Base-by-base conservation (phyloP, 345 rosid genomes). In the Camelina laxa region DNA sequence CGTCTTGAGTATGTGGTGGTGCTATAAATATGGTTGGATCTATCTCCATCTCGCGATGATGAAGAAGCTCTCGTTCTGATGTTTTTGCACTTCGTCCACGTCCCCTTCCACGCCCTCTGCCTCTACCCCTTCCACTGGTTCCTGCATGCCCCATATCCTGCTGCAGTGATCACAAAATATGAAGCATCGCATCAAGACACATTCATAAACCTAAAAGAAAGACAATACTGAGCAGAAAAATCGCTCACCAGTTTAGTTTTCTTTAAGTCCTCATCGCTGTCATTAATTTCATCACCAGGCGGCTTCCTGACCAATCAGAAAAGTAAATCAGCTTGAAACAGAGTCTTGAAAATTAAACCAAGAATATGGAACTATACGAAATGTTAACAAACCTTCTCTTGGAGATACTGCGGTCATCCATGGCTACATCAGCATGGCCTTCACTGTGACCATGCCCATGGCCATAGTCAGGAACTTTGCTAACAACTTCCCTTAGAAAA, bases 51-150 rank as follows among this genome's bases (percentile, higher is more conserved):
- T 88, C 95, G 1, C 80, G 89, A 78, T 85, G 89, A 42, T 85
- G 89, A 42, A 80, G 47, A 60, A 85, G 66, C 74, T 94, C 96
- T 80, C 77, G 86, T 63, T 94, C 98, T 1, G 48, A 60, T 73
- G 81, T 80, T 72, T 87, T 81, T 65, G 86, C 82, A 79, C 88
- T 85, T 60, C 97, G 81, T 33, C 97, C 97, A 11, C 96, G 96
- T 54, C 98, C 98, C 62, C 97, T 84, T 72, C 98, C 98, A 56
- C 98, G 87, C 45, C 98, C 97, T 36, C 97, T 85, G 56, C 98
- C 98, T 77, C 97, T 86, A 42, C 97, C 97, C 72, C 93, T 83
- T 79, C 93, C 93, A 47, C 93, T 88, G 38, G 87, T 62, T 60
- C 97, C 85, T 1, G 84, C 79, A 78, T 86, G 90, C 56, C 86